Evolutionary conservation across 257 asterid species (phyloP), one percentile per base, ranked within the genome.

Genomic region (Ophiorrhiza pumila): DNA sequence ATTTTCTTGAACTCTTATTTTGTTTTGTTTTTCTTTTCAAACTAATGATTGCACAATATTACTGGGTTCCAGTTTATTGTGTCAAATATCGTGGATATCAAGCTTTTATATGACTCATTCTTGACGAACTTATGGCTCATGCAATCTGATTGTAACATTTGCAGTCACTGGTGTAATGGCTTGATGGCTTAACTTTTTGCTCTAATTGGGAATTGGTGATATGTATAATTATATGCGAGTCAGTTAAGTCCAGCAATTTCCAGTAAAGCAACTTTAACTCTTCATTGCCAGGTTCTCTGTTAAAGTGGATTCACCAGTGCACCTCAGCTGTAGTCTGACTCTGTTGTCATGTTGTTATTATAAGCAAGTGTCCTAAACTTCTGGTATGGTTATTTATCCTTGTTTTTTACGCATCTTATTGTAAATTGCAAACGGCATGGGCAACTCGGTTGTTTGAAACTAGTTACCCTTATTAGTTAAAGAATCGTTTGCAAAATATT

Each of bases 371-470:
- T 23, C 20, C 58, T 39, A 39, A 52, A 43, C 72, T 53, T 65
- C 45, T 41, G 72, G 72, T 52, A 65, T 43, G 49, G 8, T 45
- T 53, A 37, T 29, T 65, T 53, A 29, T 65, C 61, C 68, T 41
- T 27, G 35, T 32, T 0, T 41, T 64, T 12, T 2, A 2, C 27
- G 58, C 23, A 18, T 35, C 46, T 46, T n/a, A 7, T 22, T 34
- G 12, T 42, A 12, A 1, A 57, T 29, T 29, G 47, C 5, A 14
- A 34, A 25, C 5, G 29, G 8, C 25, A 9, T 8, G 22, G 37
- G 43, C 58, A 17, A 67, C 71, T 9, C 29, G 41, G 18, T 18
- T 34, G 27, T 46, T 45, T 65, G 60, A 6, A 4, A 61, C 61
- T 37, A 37, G 22, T 63, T 25, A 15, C 31, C 35, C 65, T 18